These are phyloP conservation scores for Dactylellina drechsleri DNA, from an alignment of 2,329 filamentous ascomycete genomes.

Conservation along the genomic window DNA sequence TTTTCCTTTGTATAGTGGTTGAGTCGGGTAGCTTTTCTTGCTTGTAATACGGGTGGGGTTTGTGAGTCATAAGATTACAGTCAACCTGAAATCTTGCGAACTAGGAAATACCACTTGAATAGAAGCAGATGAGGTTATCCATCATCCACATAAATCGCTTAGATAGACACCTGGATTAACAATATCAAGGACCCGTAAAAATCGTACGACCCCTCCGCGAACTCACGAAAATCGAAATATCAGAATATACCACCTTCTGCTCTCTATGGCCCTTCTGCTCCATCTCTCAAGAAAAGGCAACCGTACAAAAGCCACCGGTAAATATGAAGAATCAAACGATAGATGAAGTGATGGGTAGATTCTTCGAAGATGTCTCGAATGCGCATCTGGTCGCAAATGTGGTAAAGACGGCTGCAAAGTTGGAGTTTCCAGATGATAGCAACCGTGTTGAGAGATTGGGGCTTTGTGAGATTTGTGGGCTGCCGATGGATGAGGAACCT, in stretches of 20 bases:
- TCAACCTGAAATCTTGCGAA: slow-evolving; percentile 2
- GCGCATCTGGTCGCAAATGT: slow-evolving; percentile 79
- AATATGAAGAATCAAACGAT: slow-evolving; percentile 84
- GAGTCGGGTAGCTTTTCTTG: background rate
- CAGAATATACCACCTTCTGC: slow-evolving; percentile 70
- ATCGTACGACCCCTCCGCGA: slow-evolving; percentile 86
- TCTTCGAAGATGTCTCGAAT: slow-evolving; percentile 72
- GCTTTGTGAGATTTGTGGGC: slow-evolving; percentile 57
- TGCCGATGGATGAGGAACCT: slow-evolving; percentile 56
- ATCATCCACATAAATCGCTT: no score
- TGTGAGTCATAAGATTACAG: background rate
- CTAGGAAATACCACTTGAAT: no score
- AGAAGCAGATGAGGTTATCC: no score
- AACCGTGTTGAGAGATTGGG: slow-evolving; percentile 32
- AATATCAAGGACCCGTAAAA: slow-evolving; percentile 7
- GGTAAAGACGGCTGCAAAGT: slow-evolving; percentile 86
- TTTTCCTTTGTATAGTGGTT: background rate
- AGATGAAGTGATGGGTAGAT: slow-evolving; percentile 87
- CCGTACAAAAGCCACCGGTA: slow-evolving; percentile 64
- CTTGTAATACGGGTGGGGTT: background rate
- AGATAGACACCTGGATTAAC: slow-evolving; percentile 54
- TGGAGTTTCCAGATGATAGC: slow-evolving; percentile 66
- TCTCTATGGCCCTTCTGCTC: slow-evolving; percentile 62
- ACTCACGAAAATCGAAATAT: slow-evolving; percentile 81
- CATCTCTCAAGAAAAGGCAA: slow-evolving; percentile 63